phyloP scores from a whole-genome alignment of 2,329 filamentous ascomycete species.

The Scopulariopsis brevicaulis region DNA sequence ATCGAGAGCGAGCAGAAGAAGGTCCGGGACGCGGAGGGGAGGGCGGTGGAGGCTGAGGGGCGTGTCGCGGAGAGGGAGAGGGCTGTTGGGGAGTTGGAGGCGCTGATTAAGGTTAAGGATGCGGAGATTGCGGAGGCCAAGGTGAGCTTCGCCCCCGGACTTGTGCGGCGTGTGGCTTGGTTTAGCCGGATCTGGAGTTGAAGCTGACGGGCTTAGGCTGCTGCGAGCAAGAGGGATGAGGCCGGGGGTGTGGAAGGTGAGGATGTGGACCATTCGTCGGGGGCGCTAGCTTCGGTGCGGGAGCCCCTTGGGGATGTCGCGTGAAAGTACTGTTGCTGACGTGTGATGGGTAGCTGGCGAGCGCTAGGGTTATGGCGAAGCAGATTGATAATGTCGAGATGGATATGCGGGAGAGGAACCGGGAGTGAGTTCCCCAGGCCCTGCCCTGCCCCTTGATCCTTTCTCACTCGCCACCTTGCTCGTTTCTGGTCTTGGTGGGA shows the following conservation, averaged over 20 bases:
- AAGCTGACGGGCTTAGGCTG: constrained; percentile 17
- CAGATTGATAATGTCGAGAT: constrained; percentile 42
- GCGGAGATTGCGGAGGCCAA: constrained; percentile 51
- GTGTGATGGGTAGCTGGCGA: constrained; percentile 9
- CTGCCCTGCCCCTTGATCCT: not conserved
- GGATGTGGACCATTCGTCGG: constrained; percentile 51
- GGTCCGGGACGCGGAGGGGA: constrained; percentile 37
- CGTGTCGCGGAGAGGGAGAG: constrained; percentile 35
- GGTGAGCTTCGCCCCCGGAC: constrained; percentile 22
- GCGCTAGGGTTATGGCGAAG: constrained; percentile 26
- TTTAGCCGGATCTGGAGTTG: not conserved
- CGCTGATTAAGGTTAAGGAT: constrained; percentile 50
- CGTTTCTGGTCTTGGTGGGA: not conserved
- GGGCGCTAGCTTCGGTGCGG: constrained; percentile 58
- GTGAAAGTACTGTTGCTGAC: constrained; percentile 7
- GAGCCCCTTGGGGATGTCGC: constrained; percentile 20
- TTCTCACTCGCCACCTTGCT: not conserved
- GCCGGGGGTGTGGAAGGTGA: constrained; percentile 41
- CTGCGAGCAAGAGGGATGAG: constrained; percentile 13
- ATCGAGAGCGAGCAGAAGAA: constrained; percentile 47
- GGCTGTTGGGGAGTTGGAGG: constrained; percentile 36
- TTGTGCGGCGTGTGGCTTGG: too few relatives aligned
- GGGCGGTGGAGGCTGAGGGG: constrained; percentile 31
- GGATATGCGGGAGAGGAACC: constrained; percentile 43
- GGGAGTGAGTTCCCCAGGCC: constrained; percentile 30